Conservation (phyloP, 495 filamentous ascomycete species). For the Penicillium desertorum region DNA sequence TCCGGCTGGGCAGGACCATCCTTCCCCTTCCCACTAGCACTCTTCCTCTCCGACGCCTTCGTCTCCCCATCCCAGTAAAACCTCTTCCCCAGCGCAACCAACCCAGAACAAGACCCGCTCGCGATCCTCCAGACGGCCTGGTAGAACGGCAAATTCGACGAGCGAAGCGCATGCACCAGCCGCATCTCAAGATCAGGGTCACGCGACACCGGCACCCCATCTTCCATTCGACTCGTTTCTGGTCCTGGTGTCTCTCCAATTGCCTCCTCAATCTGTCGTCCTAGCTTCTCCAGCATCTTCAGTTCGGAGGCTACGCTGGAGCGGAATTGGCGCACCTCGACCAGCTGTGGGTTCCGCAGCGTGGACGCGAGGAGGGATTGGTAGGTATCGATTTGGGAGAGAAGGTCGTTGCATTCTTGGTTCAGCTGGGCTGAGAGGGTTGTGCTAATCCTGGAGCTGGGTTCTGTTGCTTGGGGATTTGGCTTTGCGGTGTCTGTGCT, state of each 20-base stretch:
- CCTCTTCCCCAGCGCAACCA: constrained; percentile 53
- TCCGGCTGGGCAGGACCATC: constrained; percentile 22
- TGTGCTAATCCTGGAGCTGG: constrained; percentile 14
- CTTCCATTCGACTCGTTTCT: constrained; percentile 5
- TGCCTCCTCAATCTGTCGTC: constrained; percentile 24
- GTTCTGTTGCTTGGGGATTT: not conserved
- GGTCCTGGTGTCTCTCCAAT: constrained; percentile 5
- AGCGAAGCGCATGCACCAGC: constrained; percentile 49
- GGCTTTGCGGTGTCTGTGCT: not conserved
- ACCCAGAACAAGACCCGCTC: constrained; percentile 44
- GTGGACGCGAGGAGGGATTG: constrained; percentile 42
- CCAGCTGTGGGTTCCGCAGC: constrained; percentile 49
- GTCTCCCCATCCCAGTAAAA: constrained; percentile 53
- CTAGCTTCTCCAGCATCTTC: constrained; percentile 50
- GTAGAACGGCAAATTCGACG: constrained; percentile 59
- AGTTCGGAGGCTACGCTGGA: constrained; percentile 50
- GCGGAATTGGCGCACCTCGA: constrained; percentile 53
- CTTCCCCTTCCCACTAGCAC: constrained; percentile 22
- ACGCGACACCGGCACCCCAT: constrained; percentile 5
- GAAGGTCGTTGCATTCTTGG: constrained; percentile 42
- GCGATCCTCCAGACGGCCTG: constrained; percentile 55
- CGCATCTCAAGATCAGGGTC: constrained; percentile 27
- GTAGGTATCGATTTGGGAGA: constrained; percentile 50
- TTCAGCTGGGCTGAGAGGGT: constrained; percentile 32
- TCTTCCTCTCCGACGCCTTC: constrained; percentile 22